Percentiles rank a stretch among this genome's conserved stretches.
phyloP scores from a whole-genome alignment of 345 rosid genomes.

The rapeseed (Brassica napus) region Da-Ae NC_063447.1:48323501-48324000 shows the following conservation, averaged over 20 bases:
- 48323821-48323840: neutral
- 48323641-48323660: neutral
- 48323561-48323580: neutral
- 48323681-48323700: neutral
- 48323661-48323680: neutral
- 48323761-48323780: neutral
- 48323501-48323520: too few relatives aligned
- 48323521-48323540: neutral
- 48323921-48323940: neutral
- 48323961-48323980: slow-evolving; percentile 5
- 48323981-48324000: neutral
- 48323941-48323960: neutral
- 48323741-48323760: neutral
- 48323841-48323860: neutral
- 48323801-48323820: neutral
- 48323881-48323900: neutral
- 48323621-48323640: neutral
- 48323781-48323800: neutral
- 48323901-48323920: neutral
- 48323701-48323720: neutral
- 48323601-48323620: neutral
- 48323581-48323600: neutral
- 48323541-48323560: neutral
- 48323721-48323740: neutral
- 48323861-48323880: neutral